A percentile compares a stretch with the other conserved stretches of the same genome.
phyloP scores from a whole-genome alignment of 2,329 filamentous ascomycete species.

The Hypoxylon sp. region DNA sequence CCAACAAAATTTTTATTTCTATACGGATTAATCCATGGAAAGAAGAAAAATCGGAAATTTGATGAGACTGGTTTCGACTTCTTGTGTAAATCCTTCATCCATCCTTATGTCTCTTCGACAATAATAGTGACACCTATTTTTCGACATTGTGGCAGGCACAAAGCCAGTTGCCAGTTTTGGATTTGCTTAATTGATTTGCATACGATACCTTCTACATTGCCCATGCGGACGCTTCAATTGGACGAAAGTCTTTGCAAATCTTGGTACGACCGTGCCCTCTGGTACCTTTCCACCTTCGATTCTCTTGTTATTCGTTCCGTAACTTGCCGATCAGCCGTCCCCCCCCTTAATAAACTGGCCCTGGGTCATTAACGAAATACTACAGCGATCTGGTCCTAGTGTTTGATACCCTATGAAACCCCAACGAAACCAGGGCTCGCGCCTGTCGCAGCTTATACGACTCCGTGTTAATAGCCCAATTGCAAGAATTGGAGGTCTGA shows the following conservation, averaged over 20 bases:
- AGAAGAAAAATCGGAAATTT: constrained; percentile 43
- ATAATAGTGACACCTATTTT: constrained; percentile 33
- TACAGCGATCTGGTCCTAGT: constrained; percentile 40
- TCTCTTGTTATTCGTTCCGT: constrained; percentile 44
- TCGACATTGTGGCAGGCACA: constrained; percentile 24
- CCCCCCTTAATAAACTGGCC: constrained; percentile 30
- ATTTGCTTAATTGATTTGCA: constrained; percentile 34
- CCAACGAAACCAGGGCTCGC: constrained; percentile 50
- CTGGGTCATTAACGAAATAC: constrained; percentile 39
- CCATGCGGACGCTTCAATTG: constrained; percentile 36
- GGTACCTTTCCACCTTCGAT: constrained; percentile 24
- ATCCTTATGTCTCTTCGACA: constrained; percentile 23
- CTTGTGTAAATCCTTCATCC: constrained; percentile 40
- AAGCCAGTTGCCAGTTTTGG: constrained; percentile 46
- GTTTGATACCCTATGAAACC: constrained; percentile 52
- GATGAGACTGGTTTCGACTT: constrained; percentile 34
- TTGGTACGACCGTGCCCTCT: constrained; percentile 37
- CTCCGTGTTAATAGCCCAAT: constrained; percentile 47
- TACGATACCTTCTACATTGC: constrained; percentile 5
- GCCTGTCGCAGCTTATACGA: constrained; percentile 46
- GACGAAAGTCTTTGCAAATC: constrained; percentile 27
- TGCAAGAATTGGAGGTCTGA: constrained; percentile 45
- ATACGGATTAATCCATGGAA: constrained; percentile 14
- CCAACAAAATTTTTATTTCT: constrained; percentile 45
- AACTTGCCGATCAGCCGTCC: constrained; percentile 41